Evolutionary conservation across 108 stramenopile genomes (phyloP).

Genomic region (Parietichytrium sp.): DNA sequence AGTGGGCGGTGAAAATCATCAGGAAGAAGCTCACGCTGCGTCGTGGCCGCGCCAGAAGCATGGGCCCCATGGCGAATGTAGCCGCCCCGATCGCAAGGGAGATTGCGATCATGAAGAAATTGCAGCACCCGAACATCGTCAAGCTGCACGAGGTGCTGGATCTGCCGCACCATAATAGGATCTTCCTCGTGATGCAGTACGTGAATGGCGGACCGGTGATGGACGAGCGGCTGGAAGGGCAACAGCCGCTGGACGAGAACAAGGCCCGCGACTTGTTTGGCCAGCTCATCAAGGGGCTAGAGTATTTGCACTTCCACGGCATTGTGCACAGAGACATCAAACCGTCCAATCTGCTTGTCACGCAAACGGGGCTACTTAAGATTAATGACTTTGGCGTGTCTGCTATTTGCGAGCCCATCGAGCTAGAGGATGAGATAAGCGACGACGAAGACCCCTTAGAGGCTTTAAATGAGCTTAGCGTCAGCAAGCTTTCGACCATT

Average conservation of each 20-base stretch:
- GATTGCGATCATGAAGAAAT: slow-evolving; percentile 76
- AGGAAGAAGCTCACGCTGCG: slow-evolving; percentile 3
- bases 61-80: background rate
- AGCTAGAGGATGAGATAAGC: slow-evolving; percentile 17
- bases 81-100: slow-evolving; percentile 50
- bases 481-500: no score
- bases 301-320: slow-evolving; percentile 67
- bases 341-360: slow-evolving; percentile 65
- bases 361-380: slow-evolving; percentile 51
- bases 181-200: slow-evolving; percentile 75
- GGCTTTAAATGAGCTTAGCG: no score
- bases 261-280: slow-evolving; percentile 51
- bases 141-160: slow-evolving; percentile 69
- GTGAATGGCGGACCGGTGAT: slow-evolving; percentile 69
- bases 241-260: slow-evolving; percentile 53
- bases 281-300: slow-evolving; percentile 57
- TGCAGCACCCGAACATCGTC: slow-evolving; percentile 64
- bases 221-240: slow-evolving; percentile 49
- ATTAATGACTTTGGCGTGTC: slow-evolving; percentile 71
- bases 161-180: slow-evolving; percentile 70
- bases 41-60: background rate
- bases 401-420: slow-evolving; percentile 50
- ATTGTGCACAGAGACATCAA: slow-evolving; percentile 72
- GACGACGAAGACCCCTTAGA: slow-evolving; percentile 1
- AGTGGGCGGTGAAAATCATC: slow-evolving; percentile 36